A percentile compares a stretch with the other conserved stretches of the same genome.
These are phyloP conservation scores for Leccinum subtestaceum DNA, from an alignment of 768 basidiomycete genomes.

Conservation along the genomic window DNA sequence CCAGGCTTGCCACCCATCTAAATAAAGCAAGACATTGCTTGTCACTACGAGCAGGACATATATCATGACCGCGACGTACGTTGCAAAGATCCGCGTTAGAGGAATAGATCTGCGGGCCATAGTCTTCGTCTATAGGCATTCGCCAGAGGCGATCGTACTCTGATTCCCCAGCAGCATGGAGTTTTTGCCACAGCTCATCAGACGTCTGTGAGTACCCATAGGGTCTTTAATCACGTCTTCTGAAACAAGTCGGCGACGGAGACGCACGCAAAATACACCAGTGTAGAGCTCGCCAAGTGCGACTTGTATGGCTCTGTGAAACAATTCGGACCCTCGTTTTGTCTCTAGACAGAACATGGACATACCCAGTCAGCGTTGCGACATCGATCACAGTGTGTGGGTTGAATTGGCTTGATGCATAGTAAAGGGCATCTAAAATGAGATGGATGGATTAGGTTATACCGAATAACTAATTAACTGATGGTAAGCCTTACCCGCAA, in stretches of 20 bases:
- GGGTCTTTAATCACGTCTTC: not conserved
- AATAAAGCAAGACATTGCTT: not conserved
- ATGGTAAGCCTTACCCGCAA: conserved; percentile 50
- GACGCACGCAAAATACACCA: conserved; percentile 72
- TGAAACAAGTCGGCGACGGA: not conserved
- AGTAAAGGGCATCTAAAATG: conserved; percentile 73
- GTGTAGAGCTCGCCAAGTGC: conserved; percentile 76
- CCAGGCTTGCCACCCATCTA: conserved; percentile 72
- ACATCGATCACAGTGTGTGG: conserved; percentile 84
- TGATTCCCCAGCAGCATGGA: conserved; percentile 64
- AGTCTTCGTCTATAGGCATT: conserved; percentile 85
- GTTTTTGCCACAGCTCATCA: conserved; percentile 68
- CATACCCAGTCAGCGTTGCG: conserved; percentile 80
- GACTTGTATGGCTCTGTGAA: conserved; percentile 59
- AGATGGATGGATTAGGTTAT: not conserved
- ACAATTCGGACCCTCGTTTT: not conserved
- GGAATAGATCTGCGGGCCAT: conserved; percentile 67
- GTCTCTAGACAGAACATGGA: not conserved
- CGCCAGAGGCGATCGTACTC: conserved; percentile 89
- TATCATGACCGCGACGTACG: conserved; percentile 3
- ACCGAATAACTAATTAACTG: no score
- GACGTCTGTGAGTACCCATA: conserved; percentile 47
- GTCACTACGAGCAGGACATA: not conserved
- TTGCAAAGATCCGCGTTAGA: conserved; percentile 85
- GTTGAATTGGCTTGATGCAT: conserved; percentile 71